These are phyloP conservation scores for Margaritispora aquatica DNA, from an alignment of 495 filamentous ascomycete species.

Conservation along the genomic window DNA sequence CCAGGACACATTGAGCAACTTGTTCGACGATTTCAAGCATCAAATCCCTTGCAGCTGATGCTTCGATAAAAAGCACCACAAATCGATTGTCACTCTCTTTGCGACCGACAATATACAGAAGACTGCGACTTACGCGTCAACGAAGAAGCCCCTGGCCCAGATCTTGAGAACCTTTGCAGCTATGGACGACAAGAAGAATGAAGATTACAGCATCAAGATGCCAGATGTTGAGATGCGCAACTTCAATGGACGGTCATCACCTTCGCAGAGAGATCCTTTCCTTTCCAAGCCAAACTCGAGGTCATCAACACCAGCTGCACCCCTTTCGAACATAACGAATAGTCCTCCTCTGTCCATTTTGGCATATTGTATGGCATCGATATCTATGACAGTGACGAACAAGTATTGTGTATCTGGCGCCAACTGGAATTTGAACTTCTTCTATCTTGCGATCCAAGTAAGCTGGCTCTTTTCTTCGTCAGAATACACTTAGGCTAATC, in stretches of 20 bases:
- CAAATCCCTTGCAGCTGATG: slow-evolving; percentile 1
- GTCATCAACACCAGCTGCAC: not conserved
- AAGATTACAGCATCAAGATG: slow-evolving; percentile 67
- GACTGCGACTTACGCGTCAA: slow-evolving; percentile 15
- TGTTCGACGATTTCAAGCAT: not conserved
- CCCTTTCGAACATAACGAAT: slow-evolving; percentile 48
- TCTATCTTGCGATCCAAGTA: slow-evolving; percentile 90
- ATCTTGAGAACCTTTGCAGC: not conserved
- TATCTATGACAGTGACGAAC: slow-evolving; percentile 98
- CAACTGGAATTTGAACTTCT: slow-evolving; percentile 95
- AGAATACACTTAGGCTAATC: not conserved
- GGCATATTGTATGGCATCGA: slow-evolving; percentile 89
- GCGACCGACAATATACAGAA: not conserved
- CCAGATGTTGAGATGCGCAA: slow-evolving; percentile 54
- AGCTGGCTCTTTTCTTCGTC: slow-evolving; percentile 18
- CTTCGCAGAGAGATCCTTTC: slow-evolving; percentile 24
- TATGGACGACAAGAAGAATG: slow-evolving; percentile 28
- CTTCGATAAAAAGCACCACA: slow-evolving; percentile 3
- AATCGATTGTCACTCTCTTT: not conserved
- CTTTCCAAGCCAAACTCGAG: slow-evolving; percentile 5
- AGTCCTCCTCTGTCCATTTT: slow-evolving; percentile 76
- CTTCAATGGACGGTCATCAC: slow-evolving; percentile 49
- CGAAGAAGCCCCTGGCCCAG: not conserved
- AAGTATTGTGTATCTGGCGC: slow-evolving; percentile 93
- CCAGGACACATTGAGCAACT: not conserved